These are phyloP conservation scores for Melaleuca quinquenervia DNA, from an alignment of 345 rosid species.

Conservation along the genomic window DNA sequence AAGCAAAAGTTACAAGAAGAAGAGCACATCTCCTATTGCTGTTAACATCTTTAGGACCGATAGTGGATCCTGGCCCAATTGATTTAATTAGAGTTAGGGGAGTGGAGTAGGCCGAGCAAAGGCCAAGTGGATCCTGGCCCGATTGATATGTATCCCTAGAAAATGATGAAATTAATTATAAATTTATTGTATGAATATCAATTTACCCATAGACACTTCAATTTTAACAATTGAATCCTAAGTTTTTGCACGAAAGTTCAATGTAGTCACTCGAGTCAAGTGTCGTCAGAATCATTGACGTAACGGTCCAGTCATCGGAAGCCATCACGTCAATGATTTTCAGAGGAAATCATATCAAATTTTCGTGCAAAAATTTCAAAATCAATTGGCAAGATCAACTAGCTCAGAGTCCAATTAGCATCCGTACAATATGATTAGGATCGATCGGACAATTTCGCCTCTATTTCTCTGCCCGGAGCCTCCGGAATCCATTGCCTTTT, in stretches of 20 bases:
- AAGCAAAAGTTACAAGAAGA: too few relatives aligned
- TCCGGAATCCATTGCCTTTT: neutral
- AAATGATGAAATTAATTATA: neutral
- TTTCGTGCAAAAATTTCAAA: neutral
- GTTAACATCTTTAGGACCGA: too few relatives aligned
- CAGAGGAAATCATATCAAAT: too few relatives aligned
- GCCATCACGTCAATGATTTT: neutral
- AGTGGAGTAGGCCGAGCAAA: neutral
- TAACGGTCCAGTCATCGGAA: fast-evolving
- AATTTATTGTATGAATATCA: fast-evolving
- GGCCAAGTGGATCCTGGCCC: too few relatives aligned
- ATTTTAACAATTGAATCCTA: neutral
- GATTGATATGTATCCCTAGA: neutral
- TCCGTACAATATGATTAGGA: neutral
- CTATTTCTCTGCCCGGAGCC: too few relatives aligned
- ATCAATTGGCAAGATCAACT: neutral
- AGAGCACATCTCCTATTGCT: too few relatives aligned
- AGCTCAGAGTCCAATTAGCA: fast-evolving
- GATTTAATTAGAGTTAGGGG: neutral
- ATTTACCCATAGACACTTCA: neutral
- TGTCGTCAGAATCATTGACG: neutral
- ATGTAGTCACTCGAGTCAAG: neutral
- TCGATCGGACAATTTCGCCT: neutral
- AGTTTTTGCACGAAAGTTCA: fast-evolving
- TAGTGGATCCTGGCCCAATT: too few relatives aligned